These are phyloP conservation scores for Mycosphaerella arachidis DNA, from an alignment of 2,329 filamentous ascomycete genomes.

Conservation along the genomic window DNA sequence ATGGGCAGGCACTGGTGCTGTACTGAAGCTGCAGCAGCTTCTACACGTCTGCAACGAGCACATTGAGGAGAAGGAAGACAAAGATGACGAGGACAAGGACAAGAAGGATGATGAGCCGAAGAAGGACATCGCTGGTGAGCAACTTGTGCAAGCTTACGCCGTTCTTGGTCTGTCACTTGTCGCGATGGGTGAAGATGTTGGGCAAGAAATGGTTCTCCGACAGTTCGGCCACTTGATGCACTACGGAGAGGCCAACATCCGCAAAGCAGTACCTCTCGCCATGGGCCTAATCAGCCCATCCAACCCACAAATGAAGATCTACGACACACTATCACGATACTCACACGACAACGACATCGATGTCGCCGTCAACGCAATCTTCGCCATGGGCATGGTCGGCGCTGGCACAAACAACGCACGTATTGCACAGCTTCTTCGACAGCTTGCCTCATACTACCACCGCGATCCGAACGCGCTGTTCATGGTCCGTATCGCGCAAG, in stretches of 20 bases:
- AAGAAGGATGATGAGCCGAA: slow-evolving; percentile 65
- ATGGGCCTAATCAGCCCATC: slow-evolving; percentile 96
- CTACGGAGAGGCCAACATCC: slow-evolving; percentile 95
- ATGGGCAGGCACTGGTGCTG: slow-evolving; percentile 95
- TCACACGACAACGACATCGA: slow-evolving; percentile 98
- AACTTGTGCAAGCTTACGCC: slow-evolving; percentile 91
- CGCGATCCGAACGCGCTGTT: slow-evolving; percentile 93
- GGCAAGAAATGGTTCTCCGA: slow-evolving; percentile 96
- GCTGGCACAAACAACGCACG: slow-evolving; percentile 98
- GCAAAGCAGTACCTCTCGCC: slow-evolving; percentile 88
- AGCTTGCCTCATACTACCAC: slow-evolving; percentile 97
- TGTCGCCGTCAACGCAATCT: slow-evolving; percentile 96
- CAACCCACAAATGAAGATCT: slow-evolving; percentile 99
- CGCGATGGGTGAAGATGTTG: slow-evolving; percentile 96
- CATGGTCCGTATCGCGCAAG: slow-evolving; percentile 98
- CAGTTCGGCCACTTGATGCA: slow-evolving; percentile 99
- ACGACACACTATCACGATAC: slow-evolving; percentile 95
- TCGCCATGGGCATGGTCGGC: slow-evolving; percentile 95
- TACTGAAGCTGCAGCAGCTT: slow-evolving; percentile 94
- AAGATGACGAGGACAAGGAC: slow-evolving; percentile 62
- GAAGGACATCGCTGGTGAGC: slow-evolving; percentile 67
- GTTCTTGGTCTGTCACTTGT: slow-evolving; percentile 91
- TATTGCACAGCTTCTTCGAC: slow-evolving; percentile 86
- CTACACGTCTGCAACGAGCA: slow-evolving; percentile 98
- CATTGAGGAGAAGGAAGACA: slow-evolving; percentile 69